A percentile compares a stretch with the other conserved stretches of the same genome.
Conservation (phyloP, 108 stramenopile genomes). For the Skeletonema marinoi region DNA sequence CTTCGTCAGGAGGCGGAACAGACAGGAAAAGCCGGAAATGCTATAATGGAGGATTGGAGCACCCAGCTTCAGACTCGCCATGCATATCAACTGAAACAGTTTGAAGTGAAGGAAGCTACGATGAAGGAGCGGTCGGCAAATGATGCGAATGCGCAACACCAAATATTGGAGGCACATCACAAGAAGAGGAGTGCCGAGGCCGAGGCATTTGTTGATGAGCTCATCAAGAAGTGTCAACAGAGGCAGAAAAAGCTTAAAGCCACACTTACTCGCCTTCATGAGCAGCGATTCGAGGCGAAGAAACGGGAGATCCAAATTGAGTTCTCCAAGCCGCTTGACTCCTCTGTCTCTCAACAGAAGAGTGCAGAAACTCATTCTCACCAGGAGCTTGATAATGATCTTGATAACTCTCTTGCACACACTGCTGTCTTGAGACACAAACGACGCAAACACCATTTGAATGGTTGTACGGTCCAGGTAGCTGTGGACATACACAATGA, state of each 20-base stretch:
- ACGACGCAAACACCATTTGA: constrained; percentile 63
- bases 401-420: constrained; percentile 14
- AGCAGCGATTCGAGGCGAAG: constrained; percentile 46
- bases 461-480: constrained; percentile 56
- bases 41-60: constrained; percentile 56
- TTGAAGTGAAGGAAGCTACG: constrained; percentile 54
- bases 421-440: constrained; percentile 69
- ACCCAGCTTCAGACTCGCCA: constrained; percentile 62
- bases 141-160: constrained; percentile 53
- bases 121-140: constrained; percentile 50
- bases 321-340: background rate
- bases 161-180: constrained; percentile 52
- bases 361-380: background rate
- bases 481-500: constrained; percentile 84
- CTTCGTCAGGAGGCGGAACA: constrained; percentile 59
- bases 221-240: constrained; percentile 42
- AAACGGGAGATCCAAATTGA: constrained; percentile 10
- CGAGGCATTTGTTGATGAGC: constrained; percentile 33
- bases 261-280: constrained; percentile 41
- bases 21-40: constrained; percentile 35
- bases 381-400: background rate
- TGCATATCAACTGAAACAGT: constrained; percentile 54
- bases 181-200: constrained; percentile 55
- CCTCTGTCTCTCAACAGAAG: background rate
- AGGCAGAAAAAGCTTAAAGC: constrained; percentile 61